These are phyloP conservation scores for Backusella sp. DNA, from an alignment of 192 early-diverging fungal genomes.

Conservation along the genomic window DNA sequence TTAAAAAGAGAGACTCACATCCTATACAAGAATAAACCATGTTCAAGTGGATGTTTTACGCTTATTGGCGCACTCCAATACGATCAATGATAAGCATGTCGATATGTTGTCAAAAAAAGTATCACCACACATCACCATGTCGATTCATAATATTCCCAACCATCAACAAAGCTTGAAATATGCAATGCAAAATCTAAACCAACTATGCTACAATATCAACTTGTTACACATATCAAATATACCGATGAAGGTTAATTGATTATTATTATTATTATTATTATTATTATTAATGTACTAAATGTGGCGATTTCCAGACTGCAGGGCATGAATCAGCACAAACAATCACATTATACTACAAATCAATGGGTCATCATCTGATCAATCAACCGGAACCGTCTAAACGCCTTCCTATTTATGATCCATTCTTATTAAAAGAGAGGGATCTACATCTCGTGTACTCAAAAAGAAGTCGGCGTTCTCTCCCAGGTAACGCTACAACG, in stretches of 20 bases:
- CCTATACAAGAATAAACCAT: background rate
- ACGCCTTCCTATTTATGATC: constrained; percentile 2
- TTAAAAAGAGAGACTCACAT: background rate
- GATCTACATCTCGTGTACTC: constrained; percentile 6
- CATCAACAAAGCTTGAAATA: constrained; percentile 1
- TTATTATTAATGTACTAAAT: background rate
- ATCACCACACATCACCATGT: constrained; percentile 15
- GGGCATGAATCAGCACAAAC: constrained; percentile 11
- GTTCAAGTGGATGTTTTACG: constrained; percentile 17
- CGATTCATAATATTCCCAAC: constrained; percentile 21
- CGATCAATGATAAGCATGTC: background rate
- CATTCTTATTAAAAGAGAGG: background rate
- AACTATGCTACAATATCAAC: constrained; percentile 22
- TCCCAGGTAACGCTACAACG: constrained; percentile 1
- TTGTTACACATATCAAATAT: constrained; percentile 12
- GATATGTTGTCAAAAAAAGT: background rate
- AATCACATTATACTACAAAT: constrained; percentile 13
- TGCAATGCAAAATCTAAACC: constrained; percentile 17
- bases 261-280: background rate
- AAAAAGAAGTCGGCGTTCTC: constrained; percentile 17
- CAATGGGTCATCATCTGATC: constrained; percentile 1
- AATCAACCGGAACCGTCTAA: constrained; percentile 5
- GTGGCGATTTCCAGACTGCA: background rate
- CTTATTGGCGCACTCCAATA: background rate
- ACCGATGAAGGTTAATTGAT: constrained; percentile 19